Percentiles rank a stretch among this genome's conserved stretches.
These are phyloP conservation scores for Termitomyces sp. DNA, from an alignment of 768 basidiomycete genomes.

Conservation along the genomic window DNA sequence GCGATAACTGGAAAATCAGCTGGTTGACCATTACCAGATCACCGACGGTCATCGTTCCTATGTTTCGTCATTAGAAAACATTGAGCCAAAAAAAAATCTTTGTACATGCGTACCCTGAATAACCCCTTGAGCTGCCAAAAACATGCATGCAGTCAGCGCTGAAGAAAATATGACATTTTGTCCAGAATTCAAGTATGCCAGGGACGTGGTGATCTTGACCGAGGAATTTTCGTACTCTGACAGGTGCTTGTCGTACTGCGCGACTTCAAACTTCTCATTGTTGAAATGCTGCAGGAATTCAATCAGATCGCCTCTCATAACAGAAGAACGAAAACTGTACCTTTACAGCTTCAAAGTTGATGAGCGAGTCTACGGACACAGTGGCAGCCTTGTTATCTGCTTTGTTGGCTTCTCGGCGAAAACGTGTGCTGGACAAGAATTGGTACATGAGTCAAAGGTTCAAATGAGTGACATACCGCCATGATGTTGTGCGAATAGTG, in stretches of 20 bases:
- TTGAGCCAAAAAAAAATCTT: not conserved
- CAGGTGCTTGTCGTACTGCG: slow-evolving; percentile 88
- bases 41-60: slow-evolving; percentile 96
- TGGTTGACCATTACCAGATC: slow-evolving; percentile 99
- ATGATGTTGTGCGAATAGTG: slow-evolving; percentile 91
- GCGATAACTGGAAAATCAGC: slow-evolving; percentile 92
- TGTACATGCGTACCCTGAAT: slow-evolving; percentile 61
- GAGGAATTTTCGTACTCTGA: slow-evolving; percentile 85
- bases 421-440: slow-evolving; percentile 60
- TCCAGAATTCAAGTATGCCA: slow-evolving; percentile 91
- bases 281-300: slow-evolving; percentile 74
- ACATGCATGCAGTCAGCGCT: slow-evolving; percentile 93
- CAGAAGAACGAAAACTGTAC: slow-evolving; percentile 31
- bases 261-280: slow-evolving; percentile 89
- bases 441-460: not conserved
- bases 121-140: slow-evolving; percentile 92
- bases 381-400: slow-evolving; percentile 97
- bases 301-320: not conserved
- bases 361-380: slow-evolving; percentile 88
- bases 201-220: slow-evolving; percentile 90
- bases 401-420: slow-evolving; percentile 90
- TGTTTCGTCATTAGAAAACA: not conserved
- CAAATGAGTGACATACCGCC: slow-evolving; percentile 55
- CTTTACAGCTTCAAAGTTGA: slow-evolving; percentile 99
- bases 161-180: slow-evolving; percentile 96